A percentile compares a stretch with the other conserved stretches of the same genome.
These are phyloP conservation scores for Rosa persica DNA, from an alignment of 306 rosid genomes.

Conservation along the genomic window DNA sequence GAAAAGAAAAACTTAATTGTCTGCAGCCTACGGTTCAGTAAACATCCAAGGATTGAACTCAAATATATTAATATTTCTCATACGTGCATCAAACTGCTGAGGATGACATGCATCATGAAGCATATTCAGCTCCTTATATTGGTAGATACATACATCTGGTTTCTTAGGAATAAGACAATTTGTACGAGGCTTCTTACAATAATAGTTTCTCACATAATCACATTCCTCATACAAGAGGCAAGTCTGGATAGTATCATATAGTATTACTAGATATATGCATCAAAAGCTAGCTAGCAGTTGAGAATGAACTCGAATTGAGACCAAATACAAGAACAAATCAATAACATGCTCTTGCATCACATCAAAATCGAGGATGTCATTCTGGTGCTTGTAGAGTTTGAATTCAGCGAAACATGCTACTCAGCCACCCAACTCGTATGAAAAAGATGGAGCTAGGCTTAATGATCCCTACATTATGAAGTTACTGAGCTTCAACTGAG, in stretches of 20 bases:
- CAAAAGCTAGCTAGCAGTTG: not conserved
- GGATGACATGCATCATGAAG: not conserved
- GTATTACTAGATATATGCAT: not conserved
- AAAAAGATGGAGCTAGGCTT: not conserved
- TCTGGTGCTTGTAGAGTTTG: not conserved
- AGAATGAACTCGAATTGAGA: not conserved
- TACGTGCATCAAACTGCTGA: not conserved
- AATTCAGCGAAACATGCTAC: not conserved
- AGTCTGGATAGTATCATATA: not conserved
- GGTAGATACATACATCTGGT: not conserved
- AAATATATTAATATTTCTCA: not conserved
- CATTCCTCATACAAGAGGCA: not conserved
- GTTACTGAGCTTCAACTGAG: constrained; percentile 33
- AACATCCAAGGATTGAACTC: too few relatives aligned
- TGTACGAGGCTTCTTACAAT: not conserved
- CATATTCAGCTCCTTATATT: not conserved
- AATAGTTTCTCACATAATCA: not conserved
- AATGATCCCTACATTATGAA: not conserved
- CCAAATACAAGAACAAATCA: not conserved
- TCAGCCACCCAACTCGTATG: not conserved
- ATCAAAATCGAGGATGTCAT: not conserved
- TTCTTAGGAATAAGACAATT: too few relatives aligned
- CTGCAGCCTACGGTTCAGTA: too few relatives aligned
- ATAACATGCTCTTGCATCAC: not conserved
- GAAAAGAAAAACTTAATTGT: too few relatives aligned